Evolutionary conservation across 2,329 filamentous ascomycete genomes (phyloP).

Genomic region (Ophiostoma perfectum): DNA sequence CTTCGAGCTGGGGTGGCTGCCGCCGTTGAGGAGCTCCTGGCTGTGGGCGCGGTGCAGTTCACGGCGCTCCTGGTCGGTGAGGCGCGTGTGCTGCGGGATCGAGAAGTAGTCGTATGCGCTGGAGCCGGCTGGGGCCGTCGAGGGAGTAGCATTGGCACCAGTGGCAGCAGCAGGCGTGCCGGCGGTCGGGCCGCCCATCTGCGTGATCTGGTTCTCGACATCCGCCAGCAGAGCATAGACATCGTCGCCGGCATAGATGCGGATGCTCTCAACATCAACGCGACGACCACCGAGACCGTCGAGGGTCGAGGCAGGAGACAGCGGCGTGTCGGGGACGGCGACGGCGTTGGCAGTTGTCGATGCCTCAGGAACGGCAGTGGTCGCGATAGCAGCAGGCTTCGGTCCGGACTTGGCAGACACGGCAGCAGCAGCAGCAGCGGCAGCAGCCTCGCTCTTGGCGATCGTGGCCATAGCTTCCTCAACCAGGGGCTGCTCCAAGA

Average conservation of each 20-base stretch:
- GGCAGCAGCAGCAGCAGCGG: constrained; percentile 23
- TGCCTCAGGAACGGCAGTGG: not conserved
- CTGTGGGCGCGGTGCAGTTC: constrained; percentile 46
- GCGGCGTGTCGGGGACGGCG: constrained; percentile 20
- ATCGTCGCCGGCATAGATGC: constrained; percentile 62
- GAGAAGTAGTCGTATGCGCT: constrained; percentile 19
- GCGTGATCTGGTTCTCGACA: constrained; percentile 56
- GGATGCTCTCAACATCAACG: constrained; percentile 57
- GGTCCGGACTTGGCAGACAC: not conserved
- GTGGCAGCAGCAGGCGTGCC: not conserved
- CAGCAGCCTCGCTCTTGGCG: constrained; percentile 24
- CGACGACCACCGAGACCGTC: constrained; percentile 29
- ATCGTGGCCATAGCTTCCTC: constrained; percentile 39
- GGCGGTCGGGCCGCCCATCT: constrained; percentile 31
- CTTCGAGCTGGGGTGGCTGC: constrained; percentile 27
- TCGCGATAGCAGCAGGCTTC: not conserved
- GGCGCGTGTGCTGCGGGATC: constrained; percentile 26
- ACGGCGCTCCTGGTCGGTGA: constrained; percentile 37
- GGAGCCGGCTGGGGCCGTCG: constrained; percentile 10
- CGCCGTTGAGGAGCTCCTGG: constrained; percentile 45
- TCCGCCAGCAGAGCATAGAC: constrained; percentile 62
- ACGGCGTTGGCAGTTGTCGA: not conserved
- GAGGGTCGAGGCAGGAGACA: constrained; percentile 6
- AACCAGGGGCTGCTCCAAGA: constrained; percentile 46
- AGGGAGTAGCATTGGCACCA: not conserved